Percentiles rank a stretch among this genome's conserved stretches.
Evolutionary conservation across 2,329 filamentous ascomycete species (phyloP).

Genomic region (Arthrobotrys sphaeroides): DNA sequence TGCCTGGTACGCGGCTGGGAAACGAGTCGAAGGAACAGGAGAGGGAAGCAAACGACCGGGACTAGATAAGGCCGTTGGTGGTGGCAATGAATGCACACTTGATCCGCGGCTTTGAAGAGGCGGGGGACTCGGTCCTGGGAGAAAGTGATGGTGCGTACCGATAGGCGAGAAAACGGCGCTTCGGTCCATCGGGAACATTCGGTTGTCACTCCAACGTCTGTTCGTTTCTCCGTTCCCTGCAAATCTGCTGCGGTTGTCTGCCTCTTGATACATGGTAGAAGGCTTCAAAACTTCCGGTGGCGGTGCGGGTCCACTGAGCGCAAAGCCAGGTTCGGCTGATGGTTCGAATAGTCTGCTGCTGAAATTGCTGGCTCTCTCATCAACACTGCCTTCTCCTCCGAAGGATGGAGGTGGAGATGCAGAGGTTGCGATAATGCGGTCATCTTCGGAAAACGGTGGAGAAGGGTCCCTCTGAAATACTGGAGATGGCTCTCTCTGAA

Average conservation of each 20-base stretch:
- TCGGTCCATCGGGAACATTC: slow-evolving; percentile 36
- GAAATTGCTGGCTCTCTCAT: slow-evolving; percentile 33
- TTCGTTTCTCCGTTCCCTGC: slow-evolving; percentile 31
- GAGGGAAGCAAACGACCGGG: slow-evolving; percentile 43
- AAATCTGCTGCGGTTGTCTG: slow-evolving; percentile 42
- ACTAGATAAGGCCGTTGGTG: slow-evolving; percentile 39
- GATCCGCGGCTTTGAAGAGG: slow-evolving; percentile 37
- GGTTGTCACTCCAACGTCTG: slow-evolving; percentile 38
- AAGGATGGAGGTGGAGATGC: slow-evolving; percentile 34
- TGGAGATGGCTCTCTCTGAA: not conserved
- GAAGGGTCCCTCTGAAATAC: not conserved
- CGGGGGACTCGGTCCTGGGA: slow-evolving; percentile 45
- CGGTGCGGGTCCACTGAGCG: slow-evolving; percentile 47
- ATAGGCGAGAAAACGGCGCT: slow-evolving; percentile 37
- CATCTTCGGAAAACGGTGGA: slow-evolving; percentile 7
- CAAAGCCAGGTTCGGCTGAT: slow-evolving; percentile 38
- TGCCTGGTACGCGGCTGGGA: slow-evolving; percentile 49
- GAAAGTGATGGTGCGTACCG: slow-evolving; percentile 39
- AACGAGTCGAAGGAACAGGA: slow-evolving; percentile 33
- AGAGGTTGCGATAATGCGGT: slow-evolving; percentile 9
- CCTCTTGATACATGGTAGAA: slow-evolving; percentile 21
- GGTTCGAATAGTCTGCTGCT: slow-evolving; percentile 16
- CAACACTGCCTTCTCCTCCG: slow-evolving; percentile 24
- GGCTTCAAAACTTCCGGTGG: slow-evolving; percentile 50
- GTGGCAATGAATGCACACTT: slow-evolving; percentile 35